Evolutionary conservation across 2,329 filamentous ascomycete species (phyloP).

Genomic region (Hymenoscyphus linearis): DNA sequence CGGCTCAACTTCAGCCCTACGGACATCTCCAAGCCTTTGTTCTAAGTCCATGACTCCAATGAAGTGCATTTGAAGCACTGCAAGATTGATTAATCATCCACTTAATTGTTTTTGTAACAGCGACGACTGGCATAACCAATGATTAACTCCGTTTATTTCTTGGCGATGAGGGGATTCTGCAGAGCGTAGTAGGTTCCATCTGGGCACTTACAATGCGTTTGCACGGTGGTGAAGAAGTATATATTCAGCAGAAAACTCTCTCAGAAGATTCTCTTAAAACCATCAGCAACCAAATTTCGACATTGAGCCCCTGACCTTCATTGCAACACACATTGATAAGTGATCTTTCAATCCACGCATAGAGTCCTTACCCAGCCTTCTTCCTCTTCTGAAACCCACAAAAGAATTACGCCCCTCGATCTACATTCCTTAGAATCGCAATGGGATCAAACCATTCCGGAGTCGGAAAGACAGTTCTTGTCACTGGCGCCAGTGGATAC

Average conservation of each 20-base stretch:
- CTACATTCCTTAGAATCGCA: neutral
- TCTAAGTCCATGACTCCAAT: neutral
- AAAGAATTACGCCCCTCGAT: neutral
- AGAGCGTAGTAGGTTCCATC: too few species aligned
- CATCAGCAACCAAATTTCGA: neutral
- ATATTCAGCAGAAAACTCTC: neutral
- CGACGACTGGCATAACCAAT: neutral
- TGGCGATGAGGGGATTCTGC: neutral
- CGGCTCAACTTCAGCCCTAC: neutral
- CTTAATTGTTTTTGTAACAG: neutral
- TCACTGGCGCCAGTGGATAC: constrained; percentile 41
- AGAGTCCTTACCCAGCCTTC: neutral
- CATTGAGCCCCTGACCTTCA: neutral
- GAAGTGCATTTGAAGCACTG: neutral
- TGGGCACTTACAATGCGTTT: neutral
- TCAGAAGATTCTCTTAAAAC: neutral
- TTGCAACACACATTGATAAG: neutral
- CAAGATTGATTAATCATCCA: neutral
- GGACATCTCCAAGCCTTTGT: neutral
- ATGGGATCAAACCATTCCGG: constrained; percentile 13
- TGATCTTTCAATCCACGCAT: neutral
- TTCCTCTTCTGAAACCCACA: neutral
- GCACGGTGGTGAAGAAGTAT: neutral
- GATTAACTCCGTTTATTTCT: neutral
- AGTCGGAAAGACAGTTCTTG: constrained; percentile 21